Evolutionary conservation across 2,329 filamentous ascomycete species (phyloP).

Genomic region (Clarireedia hainanense): DNA sequence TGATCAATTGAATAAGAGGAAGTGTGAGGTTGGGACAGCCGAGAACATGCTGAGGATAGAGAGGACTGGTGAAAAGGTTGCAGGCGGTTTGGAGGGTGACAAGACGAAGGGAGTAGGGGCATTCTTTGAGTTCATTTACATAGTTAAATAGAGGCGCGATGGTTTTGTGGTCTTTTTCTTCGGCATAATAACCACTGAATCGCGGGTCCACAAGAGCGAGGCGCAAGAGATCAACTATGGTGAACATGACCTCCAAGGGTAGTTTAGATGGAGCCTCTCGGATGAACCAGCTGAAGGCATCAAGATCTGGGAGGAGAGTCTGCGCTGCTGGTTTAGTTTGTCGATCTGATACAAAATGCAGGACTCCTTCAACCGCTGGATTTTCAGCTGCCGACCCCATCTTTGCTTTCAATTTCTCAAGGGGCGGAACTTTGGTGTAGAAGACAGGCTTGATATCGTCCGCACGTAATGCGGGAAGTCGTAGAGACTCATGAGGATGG

Average conservation of each 20-base stretch:
- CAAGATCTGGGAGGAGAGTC: slow-evolving; percentile 63
- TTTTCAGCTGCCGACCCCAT: slow-evolving; percentile 57
- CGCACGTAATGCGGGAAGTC: slow-evolving; percentile 61
- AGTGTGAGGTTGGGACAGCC: slow-evolving; percentile 42
- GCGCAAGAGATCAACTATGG: slow-evolving; percentile 78
- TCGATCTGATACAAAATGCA: slow-evolving; percentile 62
- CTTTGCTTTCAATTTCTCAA: slow-evolving; percentile 75
- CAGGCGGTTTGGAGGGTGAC: slow-evolving; percentile 77
- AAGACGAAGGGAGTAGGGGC: slow-evolving; percentile 75
- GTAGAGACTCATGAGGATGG: slow-evolving; percentile 67
- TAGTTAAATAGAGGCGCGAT: slow-evolving; percentile 52
- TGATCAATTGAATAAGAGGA: slow-evolving; percentile 61
- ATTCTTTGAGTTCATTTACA: slow-evolving; percentile 47
- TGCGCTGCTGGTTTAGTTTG: slow-evolving; percentile 51
- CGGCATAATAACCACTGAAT: slow-evolving; percentile 73
- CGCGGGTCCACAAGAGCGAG: slow-evolving; percentile 69
- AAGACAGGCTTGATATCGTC: slow-evolving; percentile 53
- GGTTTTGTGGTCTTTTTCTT: slow-evolving; percentile 60
- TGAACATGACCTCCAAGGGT: slow-evolving; percentile 61
- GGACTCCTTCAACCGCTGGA: slow-evolving; percentile 54
- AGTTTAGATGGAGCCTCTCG: slow-evolving; percentile 46
- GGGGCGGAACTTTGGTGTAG: slow-evolving; percentile 71
- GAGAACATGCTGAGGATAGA: slow-evolving; percentile 61
- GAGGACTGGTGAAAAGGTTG: slow-evolving; percentile 71
- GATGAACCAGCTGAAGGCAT: slow-evolving; percentile 55